These are phyloP conservation scores for Fraxinus albicans DNA, from an alignment of 305 asterid species.

Conservation along the genomic window DNA sequence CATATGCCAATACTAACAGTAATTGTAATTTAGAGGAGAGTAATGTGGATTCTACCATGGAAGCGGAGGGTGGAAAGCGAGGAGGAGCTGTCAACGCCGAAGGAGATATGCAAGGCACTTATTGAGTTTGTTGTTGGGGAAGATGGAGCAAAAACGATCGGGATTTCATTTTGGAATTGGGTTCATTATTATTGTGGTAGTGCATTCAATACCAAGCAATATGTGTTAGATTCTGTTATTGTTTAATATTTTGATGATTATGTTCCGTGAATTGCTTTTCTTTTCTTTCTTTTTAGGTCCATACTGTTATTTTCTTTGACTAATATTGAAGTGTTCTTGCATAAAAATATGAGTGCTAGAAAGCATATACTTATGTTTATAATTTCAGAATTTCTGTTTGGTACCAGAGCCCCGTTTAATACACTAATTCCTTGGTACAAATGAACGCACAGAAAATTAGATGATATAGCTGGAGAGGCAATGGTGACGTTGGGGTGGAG, in stretches of 20 bases:
- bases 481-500: no score
- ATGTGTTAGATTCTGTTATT: conserved; percentile 8
- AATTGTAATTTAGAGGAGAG: conserved; percentile 15
- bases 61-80: conserved; percentile 28
- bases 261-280: background rate
- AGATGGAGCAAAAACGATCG: conserved; percentile 40
- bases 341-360: conserved; percentile 8
- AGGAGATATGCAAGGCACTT: conserved; percentile 74
- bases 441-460: background rate
- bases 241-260: background rate
- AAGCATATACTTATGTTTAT: background rate
- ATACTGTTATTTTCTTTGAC: background rate
- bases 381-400: background rate
- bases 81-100: conserved; percentile 66
- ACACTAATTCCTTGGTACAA: background rate
- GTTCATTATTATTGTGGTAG: no score
- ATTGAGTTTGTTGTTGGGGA: conserved; percentile 80
- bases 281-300: background rate
- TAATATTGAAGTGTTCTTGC: background rate
- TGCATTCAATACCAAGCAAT: background rate
- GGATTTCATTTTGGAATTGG: no score
- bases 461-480: no score
- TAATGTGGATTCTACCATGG: conserved; percentile 19
- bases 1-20: conserved; percentile 19
- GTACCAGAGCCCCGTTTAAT: background rate